Conservation (phyloP, 345 rosid genomes). For the Carallia brachiata region DNA sequence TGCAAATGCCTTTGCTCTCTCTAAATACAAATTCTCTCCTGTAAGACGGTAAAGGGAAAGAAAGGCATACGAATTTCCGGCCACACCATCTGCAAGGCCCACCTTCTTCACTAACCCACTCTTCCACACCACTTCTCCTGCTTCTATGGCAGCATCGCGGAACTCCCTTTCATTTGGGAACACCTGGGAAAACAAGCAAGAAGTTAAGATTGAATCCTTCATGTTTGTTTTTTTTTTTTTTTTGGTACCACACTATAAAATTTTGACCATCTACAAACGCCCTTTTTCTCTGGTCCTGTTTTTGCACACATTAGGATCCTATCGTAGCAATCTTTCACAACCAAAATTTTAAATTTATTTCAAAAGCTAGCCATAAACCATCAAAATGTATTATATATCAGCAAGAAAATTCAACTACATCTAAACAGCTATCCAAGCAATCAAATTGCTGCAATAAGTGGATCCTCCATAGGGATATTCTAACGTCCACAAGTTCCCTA, state of each 20-base stretch:
- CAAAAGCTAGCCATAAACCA: too few relatives aligned
- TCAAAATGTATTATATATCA: too few relatives aligned
- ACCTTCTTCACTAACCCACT: conserved; percentile 74
- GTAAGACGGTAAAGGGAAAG: conserved; percentile 75
- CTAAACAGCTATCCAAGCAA: too few relatives aligned
- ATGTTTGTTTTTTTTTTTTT: too few relatives aligned
- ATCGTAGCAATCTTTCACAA: too few relatives aligned
- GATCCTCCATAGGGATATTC: not conserved
- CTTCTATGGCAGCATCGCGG: conserved; percentile 81
- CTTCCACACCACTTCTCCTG: conserved; percentile 97
- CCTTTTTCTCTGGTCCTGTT: too few relatives aligned
- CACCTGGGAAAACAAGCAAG: conserved; percentile 28
- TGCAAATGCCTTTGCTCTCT: conserved; percentile 75
- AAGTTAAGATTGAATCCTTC: not conserved
- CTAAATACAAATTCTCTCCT: conserved; percentile 64
- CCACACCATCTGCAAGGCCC: conserved; percentile 74
- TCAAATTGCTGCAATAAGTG: not conserved
- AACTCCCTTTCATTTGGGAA: conserved; percentile 70
- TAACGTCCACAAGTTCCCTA: not conserved
- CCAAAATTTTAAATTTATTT: too few relatives aligned
- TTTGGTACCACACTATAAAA: too few relatives aligned
- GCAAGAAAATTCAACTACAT: too few relatives aligned
- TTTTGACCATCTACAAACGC: too few relatives aligned
- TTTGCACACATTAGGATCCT: too few relatives aligned
- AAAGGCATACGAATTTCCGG: conserved; percentile 82